phyloP scores from a whole-genome alignment of 2,329 filamentous ascomycete species.

The Arthrobotrys iridis region DNA sequence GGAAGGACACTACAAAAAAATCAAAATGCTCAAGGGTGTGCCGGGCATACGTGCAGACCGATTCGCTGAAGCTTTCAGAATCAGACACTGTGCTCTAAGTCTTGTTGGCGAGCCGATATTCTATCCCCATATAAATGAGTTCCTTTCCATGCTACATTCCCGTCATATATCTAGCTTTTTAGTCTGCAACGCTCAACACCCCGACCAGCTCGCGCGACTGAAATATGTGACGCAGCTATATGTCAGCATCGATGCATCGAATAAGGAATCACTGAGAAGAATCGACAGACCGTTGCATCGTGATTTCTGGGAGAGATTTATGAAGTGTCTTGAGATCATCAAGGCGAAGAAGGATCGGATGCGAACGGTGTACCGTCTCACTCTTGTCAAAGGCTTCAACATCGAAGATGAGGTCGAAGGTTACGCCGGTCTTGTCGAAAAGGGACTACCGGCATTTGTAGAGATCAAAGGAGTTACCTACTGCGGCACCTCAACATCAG shows the following conservation, averaged over 20 bases:
- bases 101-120: constrained; percentile 98
- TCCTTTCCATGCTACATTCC: constrained; percentile 81
- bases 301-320: constrained; percentile 97
- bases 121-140: constrained; percentile 96
- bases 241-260: constrained; percentile 93
- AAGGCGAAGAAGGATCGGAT: constrained; percentile 83
- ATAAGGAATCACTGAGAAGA: constrained; percentile 83
- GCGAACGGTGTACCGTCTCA: constrained; percentile 92
- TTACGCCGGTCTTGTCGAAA: constrained; percentile 87
- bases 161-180: constrained; percentile 93
- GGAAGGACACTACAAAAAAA: constrained; percentile 92
- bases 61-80: constrained; percentile 90
- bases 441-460: constrained; percentile 87
- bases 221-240: constrained; percentile 93
- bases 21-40: constrained; percentile 94
- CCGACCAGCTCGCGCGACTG: constrained; percentile 83
- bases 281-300: constrained; percentile 93
- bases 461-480: constrained; percentile 98
- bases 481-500: constrained; percentile 87
- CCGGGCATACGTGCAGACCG: constrained; percentile 91
- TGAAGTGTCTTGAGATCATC: constrained; percentile 87
- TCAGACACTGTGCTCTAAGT: constrained; percentile 89
- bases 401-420: constrained; percentile 91
- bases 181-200: constrained; percentile 97
- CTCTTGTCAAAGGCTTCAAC: constrained; percentile 97